These are phyloP conservation scores for Edaphochlamys debaryana DNA, from an alignment of 139 green algal genomes.

Conservation along the genomic window DNA sequence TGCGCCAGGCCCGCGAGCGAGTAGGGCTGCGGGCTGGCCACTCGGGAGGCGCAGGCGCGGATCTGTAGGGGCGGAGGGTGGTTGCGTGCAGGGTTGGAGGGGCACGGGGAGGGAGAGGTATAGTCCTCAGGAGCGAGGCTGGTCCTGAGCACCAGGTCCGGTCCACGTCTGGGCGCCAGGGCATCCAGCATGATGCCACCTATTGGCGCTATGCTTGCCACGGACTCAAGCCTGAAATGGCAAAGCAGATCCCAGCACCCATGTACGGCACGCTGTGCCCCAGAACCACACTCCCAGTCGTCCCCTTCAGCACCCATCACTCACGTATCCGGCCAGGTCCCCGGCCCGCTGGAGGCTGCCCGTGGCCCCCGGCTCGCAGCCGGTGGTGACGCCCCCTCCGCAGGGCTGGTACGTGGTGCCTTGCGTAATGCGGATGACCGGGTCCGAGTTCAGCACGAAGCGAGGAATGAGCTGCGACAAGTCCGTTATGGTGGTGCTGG, in stretches of 20 bases:
- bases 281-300: background rate
- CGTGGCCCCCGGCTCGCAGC: conserved; percentile 5
- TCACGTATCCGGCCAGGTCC: background rate
- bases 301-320: background rate
- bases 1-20: conserved; percentile 5
- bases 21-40: conserved; percentile 14
- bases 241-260: background rate
- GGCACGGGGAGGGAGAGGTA: background rate
- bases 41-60: background rate
- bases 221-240: background rate
- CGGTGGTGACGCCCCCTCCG: background rate
- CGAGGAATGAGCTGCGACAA: background rate
- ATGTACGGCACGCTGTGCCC: background rate
- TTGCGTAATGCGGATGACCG: background rate
- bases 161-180: background rate
- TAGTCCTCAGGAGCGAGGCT: background rate
- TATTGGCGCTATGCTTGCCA: background rate
- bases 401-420: conserved; percentile 2
- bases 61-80: background rate
- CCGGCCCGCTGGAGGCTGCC: background rate
- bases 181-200: background rate
- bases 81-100: too few relatives aligned
- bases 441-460: background rate
- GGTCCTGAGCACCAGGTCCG: too few relatives aligned
- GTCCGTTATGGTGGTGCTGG: background rate